Evolutionary conservation across 345 rosid genomes (phyloP), one percentile per base, ranked within the genome.

Genomic region (Lepidium africanum): DNA sequence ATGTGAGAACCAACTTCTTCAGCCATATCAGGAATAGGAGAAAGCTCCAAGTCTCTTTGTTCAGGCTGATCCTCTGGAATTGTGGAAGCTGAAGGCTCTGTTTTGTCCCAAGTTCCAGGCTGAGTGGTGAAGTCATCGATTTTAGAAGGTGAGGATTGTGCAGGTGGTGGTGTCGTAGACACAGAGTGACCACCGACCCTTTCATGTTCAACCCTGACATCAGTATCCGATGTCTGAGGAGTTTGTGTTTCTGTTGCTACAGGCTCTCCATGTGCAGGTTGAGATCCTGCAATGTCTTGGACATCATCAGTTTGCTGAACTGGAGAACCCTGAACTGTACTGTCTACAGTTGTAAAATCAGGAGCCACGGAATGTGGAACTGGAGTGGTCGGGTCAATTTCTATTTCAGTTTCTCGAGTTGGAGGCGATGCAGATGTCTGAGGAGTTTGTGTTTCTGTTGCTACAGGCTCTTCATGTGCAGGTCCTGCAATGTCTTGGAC

Each of bases 11-110:
- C n/a, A n/a, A n/a, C n/a, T n/a, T 75, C 73, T 46, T 85, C 84
- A 0, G 9, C 7, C 71, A 78, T 36, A 73, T 88, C 93, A 25
- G 85, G 90, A 72, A 84, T 81, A 76, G 78, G 77, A 2, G 84
- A 78, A 59, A 85, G 81, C 39, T 82, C 84, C 27, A 79, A 71
- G 76, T 54, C 65, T 8, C 55, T 80, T 41, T 13, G 37, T 16
- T 65, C 76, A 3, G 62, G 59, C 46, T 9, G 50, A 59, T 79
- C 87, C 41, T 77, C 59, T 49, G 59, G 39, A 69, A n/a, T 38
- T 48, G 46, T 51, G 47, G 93, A 86, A 12, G 91, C 75, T 73
- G 78, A 81, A 43, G 69, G 10, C 57, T 80, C 88, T 42, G 86
- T 75, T 66, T 72, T 46, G 55, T 76, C 81, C 48, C 68, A 9